Evolutionary conservation across 305 asterid species (phyloP).

Genomic region (Solanum hybrid): DNA sequence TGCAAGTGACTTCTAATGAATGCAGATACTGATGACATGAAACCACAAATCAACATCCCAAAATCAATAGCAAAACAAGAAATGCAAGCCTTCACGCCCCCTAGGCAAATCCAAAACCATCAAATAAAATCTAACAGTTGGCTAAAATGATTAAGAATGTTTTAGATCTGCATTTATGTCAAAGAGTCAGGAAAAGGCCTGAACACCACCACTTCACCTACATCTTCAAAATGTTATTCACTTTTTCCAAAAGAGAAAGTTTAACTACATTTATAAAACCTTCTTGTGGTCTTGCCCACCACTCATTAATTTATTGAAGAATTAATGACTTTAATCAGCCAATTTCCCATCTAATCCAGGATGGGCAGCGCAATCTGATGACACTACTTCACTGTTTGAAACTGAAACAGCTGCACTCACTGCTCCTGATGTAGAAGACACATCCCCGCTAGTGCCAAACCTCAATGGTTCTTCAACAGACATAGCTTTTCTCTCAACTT

Average conservation of each 20-base stretch:
- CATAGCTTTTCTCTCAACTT: neutral
- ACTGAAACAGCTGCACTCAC: neutral
- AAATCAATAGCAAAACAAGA: neutral
- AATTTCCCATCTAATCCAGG: neutral
- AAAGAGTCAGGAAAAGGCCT: neutral
- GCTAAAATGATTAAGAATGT: neutral
- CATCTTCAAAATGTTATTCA: neutral
- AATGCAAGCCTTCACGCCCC: neutral
- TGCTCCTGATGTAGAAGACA: neutral
- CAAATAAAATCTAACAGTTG: neutral
- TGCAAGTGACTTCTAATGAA: neutral
- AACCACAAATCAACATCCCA: neutral
- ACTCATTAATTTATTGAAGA: neutral
- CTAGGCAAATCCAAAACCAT: neutral
- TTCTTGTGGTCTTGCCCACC: neutral
- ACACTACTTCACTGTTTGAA: neutral
- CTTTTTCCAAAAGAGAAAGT: neutral
- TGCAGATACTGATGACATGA: neutral
- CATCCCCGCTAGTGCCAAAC: neutral
- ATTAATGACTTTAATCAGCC: neutral
- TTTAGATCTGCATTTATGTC: neutral
- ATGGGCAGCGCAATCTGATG: conserved; percentile 1
- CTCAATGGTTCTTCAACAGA: neutral
- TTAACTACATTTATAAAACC: neutral
- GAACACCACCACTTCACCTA: neutral